A percentile compares a stretch with the other conserved stretches of the same genome.
Conservation (phyloP, 345 rosid species). For the Physaria fendleri region DNA sequence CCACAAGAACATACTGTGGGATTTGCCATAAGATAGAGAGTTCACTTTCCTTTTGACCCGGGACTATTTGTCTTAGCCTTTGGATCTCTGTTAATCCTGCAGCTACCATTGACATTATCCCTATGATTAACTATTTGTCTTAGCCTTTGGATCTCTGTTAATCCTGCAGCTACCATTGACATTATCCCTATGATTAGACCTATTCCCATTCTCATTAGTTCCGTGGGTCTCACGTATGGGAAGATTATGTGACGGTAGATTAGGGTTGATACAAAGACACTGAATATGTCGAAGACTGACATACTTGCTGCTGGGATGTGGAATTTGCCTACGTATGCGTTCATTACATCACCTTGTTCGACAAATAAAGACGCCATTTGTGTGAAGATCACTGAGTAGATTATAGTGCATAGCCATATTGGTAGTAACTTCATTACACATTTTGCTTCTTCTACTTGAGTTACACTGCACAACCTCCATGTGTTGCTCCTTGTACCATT, state of each 20-base stretch:
- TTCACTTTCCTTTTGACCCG: slow-evolving; percentile 48
- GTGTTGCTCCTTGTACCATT: slow-evolving; percentile 23
- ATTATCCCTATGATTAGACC: slow-evolving; percentile 78
- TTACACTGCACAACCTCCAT: slow-evolving; percentile 81
- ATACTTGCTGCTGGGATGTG: slow-evolving; percentile 89
- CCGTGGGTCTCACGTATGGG: slow-evolving; percentile 62
- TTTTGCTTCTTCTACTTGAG: slow-evolving; percentile 82
- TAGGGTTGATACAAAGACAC: slow-evolving; percentile 66
- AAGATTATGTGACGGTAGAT: slow-evolving; percentile 62
- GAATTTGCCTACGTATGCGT: slow-evolving; percentile 42
- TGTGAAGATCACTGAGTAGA: slow-evolving; percentile 66
- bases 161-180: slow-evolving; percentile 78
- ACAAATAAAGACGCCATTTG: slow-evolving; percentile 73
- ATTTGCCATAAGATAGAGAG: slow-evolving; percentile 82
- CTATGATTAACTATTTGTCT: slow-evolving; percentile 45
- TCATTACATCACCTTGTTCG: slow-evolving; percentile 72
- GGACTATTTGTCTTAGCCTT: slow-evolving; percentile 39
- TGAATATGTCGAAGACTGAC: slow-evolving; percentile 76
- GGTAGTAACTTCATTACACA: slow-evolving; percentile 63
- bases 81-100: slow-evolving; percentile 68
- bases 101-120: slow-evolving; percentile 71
- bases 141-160: slow-evolving; percentile 59
- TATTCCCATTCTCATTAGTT: slow-evolving; percentile 83
- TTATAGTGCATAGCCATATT: slow-evolving; percentile 66
- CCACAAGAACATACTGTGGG: slow-evolving; percentile 77